Evolutionary conservation across 768 basidiomycete species (phyloP).

Genomic region (Sutorius australiensis): DNA sequence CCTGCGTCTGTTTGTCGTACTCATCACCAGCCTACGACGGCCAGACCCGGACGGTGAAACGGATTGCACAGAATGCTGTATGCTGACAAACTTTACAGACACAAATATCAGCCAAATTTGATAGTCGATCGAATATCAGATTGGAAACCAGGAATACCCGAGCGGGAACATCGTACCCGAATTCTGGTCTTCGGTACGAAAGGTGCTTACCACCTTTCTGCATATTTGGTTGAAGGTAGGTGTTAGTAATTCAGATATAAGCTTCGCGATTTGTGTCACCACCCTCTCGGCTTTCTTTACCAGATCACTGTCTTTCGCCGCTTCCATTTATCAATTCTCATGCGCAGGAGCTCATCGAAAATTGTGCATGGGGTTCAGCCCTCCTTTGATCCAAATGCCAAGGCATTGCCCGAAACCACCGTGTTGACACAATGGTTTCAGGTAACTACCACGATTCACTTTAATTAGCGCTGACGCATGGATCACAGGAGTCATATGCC

Average conservation of each 20-base stretch:
- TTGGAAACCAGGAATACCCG: not conserved
- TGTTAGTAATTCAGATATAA: conserved; percentile 4
- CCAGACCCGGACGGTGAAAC: not conserved
- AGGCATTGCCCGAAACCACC: not conserved
- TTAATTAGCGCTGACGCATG: not conserved
- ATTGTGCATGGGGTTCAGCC: not conserved
- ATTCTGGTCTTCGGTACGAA: not conserved
- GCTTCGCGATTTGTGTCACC: not conserved
- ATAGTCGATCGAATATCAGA: not conserved
- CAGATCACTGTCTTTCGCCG: not conserved
- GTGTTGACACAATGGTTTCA: not conserved
- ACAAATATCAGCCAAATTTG: not conserved
- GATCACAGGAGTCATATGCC: not conserved
- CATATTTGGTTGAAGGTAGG: not conserved
- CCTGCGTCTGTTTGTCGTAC: too few relatives aligned
- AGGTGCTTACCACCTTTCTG: not conserved
- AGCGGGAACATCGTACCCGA: too few relatives aligned
- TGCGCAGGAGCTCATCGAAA: not conserved
- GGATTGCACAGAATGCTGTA: not conserved
- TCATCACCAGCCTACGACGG: not conserved
- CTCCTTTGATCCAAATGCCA: not conserved
- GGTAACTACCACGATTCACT: not conserved
- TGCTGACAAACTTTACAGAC: not conserved
- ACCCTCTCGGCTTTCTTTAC: not conserved
- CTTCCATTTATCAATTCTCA: not conserved